phyloP scores from a whole-genome alignment of 305 asterid genomes.

The Fraxinus albicans region DNA sequence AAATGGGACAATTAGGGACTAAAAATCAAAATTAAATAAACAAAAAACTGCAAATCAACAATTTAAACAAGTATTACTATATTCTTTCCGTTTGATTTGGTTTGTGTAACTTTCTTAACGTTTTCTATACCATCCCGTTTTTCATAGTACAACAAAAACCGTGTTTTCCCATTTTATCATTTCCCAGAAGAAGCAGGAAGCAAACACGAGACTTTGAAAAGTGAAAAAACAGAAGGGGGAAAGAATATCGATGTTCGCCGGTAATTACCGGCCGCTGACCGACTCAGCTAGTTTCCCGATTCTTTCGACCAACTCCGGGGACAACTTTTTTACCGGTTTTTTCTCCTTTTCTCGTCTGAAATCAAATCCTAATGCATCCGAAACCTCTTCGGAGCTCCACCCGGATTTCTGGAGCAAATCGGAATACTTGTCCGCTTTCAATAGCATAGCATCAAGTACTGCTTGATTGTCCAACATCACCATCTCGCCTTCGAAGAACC shows the following conservation, averaged over 20 bases:
- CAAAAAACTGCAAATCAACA: background rate
- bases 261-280: conserved; percentile 47
- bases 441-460: conserved; percentile 71
- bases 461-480: conserved; percentile 81
- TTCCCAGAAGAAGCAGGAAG: conserved; percentile 34
- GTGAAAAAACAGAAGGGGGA: conserved; percentile 25
- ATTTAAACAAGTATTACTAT: background rate
- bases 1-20: background rate
- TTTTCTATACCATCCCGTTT: background rate
- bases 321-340: conserved; percentile 61
- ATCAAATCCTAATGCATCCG: conserved; percentile 82
- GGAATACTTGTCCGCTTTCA: conserved; percentile 89
- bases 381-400: conserved; percentile 97
- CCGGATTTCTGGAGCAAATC: conserved; percentile 80
- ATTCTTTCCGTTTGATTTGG: background rate
- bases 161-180: conserved; percentile 19
- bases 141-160: conserved; percentile 4
- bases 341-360: conserved; percentile 63
- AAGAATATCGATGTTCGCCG: conserved; percentile 53
- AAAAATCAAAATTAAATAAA: background rate
- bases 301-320: conserved; percentile 69
- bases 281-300: conserved; percentile 82
- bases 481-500: conserved; percentile 84
- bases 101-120: background rate
- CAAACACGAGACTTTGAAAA: conserved; percentile 54